Evolutionary conservation across 2,329 filamentous ascomycete genomes (phyloP).

Genomic region (Diaporthe vexans): DNA sequence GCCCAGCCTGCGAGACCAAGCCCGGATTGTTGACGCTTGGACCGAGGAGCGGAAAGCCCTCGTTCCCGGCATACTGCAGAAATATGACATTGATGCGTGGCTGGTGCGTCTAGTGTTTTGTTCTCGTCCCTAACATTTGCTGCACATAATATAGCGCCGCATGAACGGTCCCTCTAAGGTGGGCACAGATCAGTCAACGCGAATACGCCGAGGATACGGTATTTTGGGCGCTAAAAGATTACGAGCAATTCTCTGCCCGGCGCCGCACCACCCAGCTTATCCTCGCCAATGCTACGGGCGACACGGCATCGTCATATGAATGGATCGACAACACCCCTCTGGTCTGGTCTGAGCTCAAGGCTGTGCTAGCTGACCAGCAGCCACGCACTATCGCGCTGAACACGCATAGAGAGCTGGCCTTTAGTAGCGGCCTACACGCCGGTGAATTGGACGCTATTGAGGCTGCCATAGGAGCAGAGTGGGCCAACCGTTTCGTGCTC

Average conservation of each 20-base stretch:
- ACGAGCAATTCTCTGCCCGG: slow-evolving; percentile 61
- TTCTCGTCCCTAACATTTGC: neutral
- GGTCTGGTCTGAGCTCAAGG: slow-evolving; percentile 57
- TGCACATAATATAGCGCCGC: neutral
- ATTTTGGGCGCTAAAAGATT: slow-evolving; percentile 64
- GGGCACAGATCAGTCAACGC: slow-evolving; percentile 61
- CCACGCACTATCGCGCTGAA: slow-evolving; percentile 59
- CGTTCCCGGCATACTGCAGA: slow-evolving; percentile 58
- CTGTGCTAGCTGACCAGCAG: slow-evolving; percentile 53
- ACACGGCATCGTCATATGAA: slow-evolving; percentile 49
- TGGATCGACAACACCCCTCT: slow-evolving; percentile 63
- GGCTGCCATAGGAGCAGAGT: slow-evolving; percentile 53
- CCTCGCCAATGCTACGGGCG: slow-evolving; percentile 55
- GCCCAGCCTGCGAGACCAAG: slow-evolving; percentile 60
- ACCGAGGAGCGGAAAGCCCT: slow-evolving; percentile 56
- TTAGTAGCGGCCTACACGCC: slow-evolving; percentile 62
- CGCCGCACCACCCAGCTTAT: slow-evolving; percentile 66
- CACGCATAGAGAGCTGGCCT: slow-evolving; percentile 60
- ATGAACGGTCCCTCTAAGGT: neutral
- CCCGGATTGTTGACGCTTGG: slow-evolving; percentile 59
- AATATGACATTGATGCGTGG: slow-evolving; percentile 63
- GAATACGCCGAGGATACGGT: slow-evolving; percentile 66
- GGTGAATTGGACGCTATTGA: slow-evolving; percentile 58
- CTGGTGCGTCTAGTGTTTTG: slow-evolving; percentile 51
- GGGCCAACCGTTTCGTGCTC: slow-evolving; percentile 57